phyloP scores from a whole-genome alignment of 2,329 filamentous ascomycete genomes.

The Penicillium paneum region DNA sequence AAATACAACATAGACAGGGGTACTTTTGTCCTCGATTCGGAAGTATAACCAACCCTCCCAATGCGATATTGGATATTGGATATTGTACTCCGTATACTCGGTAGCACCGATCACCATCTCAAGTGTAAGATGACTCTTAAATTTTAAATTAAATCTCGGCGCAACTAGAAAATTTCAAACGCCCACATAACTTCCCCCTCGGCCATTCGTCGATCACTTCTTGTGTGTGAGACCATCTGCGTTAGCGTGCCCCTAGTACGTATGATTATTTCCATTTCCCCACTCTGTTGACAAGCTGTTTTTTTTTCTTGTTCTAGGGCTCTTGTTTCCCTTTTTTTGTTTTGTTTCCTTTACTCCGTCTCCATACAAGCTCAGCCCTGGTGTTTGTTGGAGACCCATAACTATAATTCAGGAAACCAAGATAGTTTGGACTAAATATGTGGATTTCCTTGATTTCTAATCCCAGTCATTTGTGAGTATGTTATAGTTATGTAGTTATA shows the following conservation, averaged over 20 bases:
- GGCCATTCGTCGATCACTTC: conserved; percentile 24
- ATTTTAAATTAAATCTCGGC: background rate
- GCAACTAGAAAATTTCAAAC: conserved; percentile 14
- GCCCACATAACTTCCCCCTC: conserved; percentile 6
- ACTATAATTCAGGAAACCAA: no score
- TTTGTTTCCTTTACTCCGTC: background rate
- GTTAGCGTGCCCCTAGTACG: conserved; percentile 26
- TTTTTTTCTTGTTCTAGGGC: background rate
- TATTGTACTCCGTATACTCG: background rate
- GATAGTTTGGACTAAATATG: background rate
- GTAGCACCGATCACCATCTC: background rate
- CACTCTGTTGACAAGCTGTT: conserved; percentile 10
- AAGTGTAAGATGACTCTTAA: background rate
- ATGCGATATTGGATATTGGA: background rate
- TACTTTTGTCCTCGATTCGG: background rate
- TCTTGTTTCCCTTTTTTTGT: background rate
- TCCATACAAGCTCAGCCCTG: conserved; percentile 12
- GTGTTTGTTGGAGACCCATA: conserved; percentile 2
- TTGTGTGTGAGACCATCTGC: conserved; percentile 23
- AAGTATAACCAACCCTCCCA: background rate
- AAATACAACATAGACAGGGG: background rate
- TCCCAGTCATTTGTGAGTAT: background rate
- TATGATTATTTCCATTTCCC: conserved; percentile 19
- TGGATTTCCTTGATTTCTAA: background rate
- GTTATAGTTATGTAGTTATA: background rate